Conservation (phyloP, 106 monocot species). For the Dendrobium officinale region DNA sequence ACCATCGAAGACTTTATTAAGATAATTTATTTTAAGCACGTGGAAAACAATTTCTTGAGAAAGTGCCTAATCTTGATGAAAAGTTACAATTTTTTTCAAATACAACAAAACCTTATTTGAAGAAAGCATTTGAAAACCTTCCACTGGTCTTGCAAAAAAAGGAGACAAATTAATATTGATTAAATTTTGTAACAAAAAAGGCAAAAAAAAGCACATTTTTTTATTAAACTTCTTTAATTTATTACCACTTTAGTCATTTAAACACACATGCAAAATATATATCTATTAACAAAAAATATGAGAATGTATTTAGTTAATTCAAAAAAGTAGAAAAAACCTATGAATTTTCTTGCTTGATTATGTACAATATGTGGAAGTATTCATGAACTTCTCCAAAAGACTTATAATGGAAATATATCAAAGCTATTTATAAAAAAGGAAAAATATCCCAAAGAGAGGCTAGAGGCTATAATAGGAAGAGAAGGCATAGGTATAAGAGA, state of each 20-base stretch:
- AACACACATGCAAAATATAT: neutral
- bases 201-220: neutral
- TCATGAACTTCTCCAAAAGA: too few relatives aligned
- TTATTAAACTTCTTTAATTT: neutral
- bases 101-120: neutral
- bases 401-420: too few relatives aligned
- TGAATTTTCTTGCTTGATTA: too few relatives aligned
- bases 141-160: neutral
- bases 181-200: neutral
- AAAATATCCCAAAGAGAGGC: too few relatives aligned
- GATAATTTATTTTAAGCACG: neutral
- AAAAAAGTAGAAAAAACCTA: too few relatives aligned
- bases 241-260: neutral
- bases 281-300: neutral
- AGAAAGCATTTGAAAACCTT: neutral
- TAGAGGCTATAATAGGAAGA: too few relatives aligned
- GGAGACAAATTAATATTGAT: neutral
- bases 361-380: too few relatives aligned
- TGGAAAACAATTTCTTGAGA: neutral
- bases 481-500: too few relatives aligned
- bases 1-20: neutral
- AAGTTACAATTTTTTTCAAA: neutral
- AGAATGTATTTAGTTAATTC: constrained; percentile 1
- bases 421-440: too few relatives aligned
- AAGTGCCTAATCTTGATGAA: neutral